These are phyloP conservation scores for Ogataea sp. DNA, from an alignment of 805 yeast genomes.

Conservation along the genomic window DNA sequence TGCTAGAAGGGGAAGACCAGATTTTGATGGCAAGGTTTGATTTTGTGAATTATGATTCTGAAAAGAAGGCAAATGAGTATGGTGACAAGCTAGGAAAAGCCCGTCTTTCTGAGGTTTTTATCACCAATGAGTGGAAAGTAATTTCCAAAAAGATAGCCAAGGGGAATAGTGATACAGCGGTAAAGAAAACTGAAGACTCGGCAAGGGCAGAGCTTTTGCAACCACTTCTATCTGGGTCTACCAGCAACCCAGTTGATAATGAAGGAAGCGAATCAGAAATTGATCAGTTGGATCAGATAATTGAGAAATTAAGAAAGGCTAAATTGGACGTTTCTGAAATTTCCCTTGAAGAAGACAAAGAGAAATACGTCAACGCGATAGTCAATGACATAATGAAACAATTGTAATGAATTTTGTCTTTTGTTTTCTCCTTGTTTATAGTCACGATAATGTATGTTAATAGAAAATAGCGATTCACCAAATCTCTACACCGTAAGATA, in stretches of 20 bases:
- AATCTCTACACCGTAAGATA: no score
- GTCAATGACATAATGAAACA: constrained; percentile 33
- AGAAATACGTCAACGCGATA: constrained; percentile 27
- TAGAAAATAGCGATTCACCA: no score
- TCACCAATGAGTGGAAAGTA: constrained; percentile 36
- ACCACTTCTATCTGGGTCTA: neutral
- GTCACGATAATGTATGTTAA: no score
- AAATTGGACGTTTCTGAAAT: constrained; percentile 20
- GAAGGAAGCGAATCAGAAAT: constrained; percentile 1
- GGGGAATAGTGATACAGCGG: neutral
- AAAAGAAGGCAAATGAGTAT: constrained; percentile 25
- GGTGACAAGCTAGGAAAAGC: constrained; percentile 31
- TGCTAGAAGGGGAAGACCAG: constrained; percentile 30
- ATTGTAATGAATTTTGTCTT: constrained; percentile 13
- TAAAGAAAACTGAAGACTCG: neutral
- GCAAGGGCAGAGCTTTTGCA: no score
- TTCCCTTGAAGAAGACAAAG: constrained; percentile 19
- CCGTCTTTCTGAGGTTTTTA: constrained; percentile 31
- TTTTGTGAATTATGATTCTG: constrained; percentile 25
- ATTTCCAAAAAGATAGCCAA: constrained; percentile 5
- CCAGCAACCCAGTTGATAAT: neutral
- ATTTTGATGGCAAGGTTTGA: constrained; percentile 33
- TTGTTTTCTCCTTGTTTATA: neutral
- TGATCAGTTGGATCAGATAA: constrained; percentile 23
- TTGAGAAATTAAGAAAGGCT: constrained; percentile 29